Evolutionary conservation across 2,329 filamentous ascomycete species (phyloP).

Genomic region (Aspergillus eucalypticola): DNA sequence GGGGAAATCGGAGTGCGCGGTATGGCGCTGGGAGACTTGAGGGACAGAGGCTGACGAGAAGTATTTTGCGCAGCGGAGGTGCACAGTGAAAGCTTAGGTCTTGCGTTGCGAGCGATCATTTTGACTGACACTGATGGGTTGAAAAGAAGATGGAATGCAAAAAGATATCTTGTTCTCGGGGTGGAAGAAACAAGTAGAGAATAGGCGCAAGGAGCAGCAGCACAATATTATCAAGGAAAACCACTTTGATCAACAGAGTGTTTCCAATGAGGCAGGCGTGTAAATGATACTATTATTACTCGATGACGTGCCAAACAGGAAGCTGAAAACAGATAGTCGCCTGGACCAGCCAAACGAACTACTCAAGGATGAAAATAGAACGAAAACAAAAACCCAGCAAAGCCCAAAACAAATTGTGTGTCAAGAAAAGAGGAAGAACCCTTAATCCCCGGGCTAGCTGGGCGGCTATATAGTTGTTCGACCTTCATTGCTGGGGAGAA

Average conservation of each 20-base stretch:
- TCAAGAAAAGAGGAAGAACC: slow-evolving; percentile 22
- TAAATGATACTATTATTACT: slow-evolving; percentile 30
- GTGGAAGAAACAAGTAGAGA: slow-evolving; percentile 1
- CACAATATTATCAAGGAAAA: slow-evolving; percentile 4
- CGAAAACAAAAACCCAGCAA: slow-evolving; percentile 28
- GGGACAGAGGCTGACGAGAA: slow-evolving; percentile 40
- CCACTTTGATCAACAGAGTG: slow-evolving; percentile 41
- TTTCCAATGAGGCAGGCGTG: slow-evolving; percentile 22
- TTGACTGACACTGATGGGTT: slow-evolving; percentile 16
- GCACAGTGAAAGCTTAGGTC: slow-evolving; percentile 51
- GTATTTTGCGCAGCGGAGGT: slow-evolving; percentile 42
- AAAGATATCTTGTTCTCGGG: slow-evolving; percentile 4
- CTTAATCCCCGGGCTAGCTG: slow-evolving; percentile 17
- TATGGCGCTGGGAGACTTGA: slow-evolving; percentile 45
- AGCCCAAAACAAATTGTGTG: slow-evolving; percentile 37
- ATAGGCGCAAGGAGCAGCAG: slow-evolving; percentile 14
- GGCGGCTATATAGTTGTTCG: slow-evolving; percentile 38
- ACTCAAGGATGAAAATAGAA: slow-evolving; percentile 37
- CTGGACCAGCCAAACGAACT: slow-evolving; percentile 49
- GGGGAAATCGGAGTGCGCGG: slow-evolving; percentile 48
- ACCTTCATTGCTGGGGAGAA: neutral
- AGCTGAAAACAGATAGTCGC: slow-evolving; percentile 24
- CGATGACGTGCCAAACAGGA: slow-evolving; percentile 1
- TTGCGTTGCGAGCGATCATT: slow-evolving; percentile 39
- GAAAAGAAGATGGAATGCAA: slow-evolving; percentile 5